Percentiles rank a stretch among this genome's conserved stretches.
These are phyloP conservation scores for Achaetomiella virescens DNA, from an alignment of 495 filamentous ascomycete genomes.

Conservation along the genomic window DNA sequence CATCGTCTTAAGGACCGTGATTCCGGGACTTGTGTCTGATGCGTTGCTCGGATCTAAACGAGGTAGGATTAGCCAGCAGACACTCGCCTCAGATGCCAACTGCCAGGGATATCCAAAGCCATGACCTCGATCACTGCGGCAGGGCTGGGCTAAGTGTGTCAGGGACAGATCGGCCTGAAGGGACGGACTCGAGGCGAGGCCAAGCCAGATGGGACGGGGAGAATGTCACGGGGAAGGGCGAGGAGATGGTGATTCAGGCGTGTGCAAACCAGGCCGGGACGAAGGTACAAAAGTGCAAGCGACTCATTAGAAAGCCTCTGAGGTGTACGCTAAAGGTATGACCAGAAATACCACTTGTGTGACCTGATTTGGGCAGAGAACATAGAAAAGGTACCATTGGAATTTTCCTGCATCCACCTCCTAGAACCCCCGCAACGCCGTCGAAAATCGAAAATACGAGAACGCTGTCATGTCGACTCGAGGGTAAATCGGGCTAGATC, in stretches of 20 bases:
- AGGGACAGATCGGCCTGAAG: too few species aligned
- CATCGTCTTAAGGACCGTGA: too few species aligned
- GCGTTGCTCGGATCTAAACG: too few species aligned
- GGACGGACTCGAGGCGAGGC: not conserved
- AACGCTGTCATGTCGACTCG: not conserved
- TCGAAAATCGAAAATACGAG: slow-evolving; percentile 8
- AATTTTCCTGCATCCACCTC: slow-evolving; percentile 14
- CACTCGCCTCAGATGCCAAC: too few species aligned
- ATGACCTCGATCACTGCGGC: too few species aligned
- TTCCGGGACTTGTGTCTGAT: too few species aligned
- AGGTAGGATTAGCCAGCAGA: too few species aligned
- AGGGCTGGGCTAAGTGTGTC: too few species aligned
- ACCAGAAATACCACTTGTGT: slow-evolving; percentile 10
- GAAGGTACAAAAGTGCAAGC: slow-evolving; percentile 10
- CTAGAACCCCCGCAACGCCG: slow-evolving; percentile 18
- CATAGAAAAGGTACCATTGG: slow-evolving; percentile 14
- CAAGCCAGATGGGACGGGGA: not conserved
- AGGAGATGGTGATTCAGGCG: not conserved
- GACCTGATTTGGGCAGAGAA: slow-evolving; percentile 9
- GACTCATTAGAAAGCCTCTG: slow-evolving; percentile 14
- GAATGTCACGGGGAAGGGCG: slow-evolving; percentile 2
- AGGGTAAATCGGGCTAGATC: slow-evolving; percentile 14
- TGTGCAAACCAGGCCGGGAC: not conserved
- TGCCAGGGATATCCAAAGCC: too few species aligned
- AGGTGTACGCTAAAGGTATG: slow-evolving; percentile 17